Evolutionary conservation across 441 rosid genomes (phyloP), one percentile per base, ranked within the genome.

Genomic region (Cnidoscolus chayamansa): DNA sequence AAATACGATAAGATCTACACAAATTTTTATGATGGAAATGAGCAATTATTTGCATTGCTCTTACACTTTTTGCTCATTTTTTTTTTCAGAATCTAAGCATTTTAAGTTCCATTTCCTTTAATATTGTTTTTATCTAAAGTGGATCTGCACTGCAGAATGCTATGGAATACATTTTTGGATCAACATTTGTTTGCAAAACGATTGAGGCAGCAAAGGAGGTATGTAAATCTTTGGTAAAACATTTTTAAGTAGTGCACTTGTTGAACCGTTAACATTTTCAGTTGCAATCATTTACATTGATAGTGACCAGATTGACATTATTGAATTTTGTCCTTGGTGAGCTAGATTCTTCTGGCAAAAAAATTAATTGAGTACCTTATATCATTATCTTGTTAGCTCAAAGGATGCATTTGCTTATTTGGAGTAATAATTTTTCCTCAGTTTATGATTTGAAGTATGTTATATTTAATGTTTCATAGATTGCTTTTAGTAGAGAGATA

Each of bases 121-220:
- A 30, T 55, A 17, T 56, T 54, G 10, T 37, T 43, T 40, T 76
- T 66, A 61, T 65, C 80, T 73, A 74, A 70, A 54, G n/a, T 72
- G 73, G 56, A 70, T 81, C 62, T 73, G 53, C 74, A 10, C 73
- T 84, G 85, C 93, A 95, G 99, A 85, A 74, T 63, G 98, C 98
- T 66, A 90, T 93, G 95, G 96, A 95, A 80, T 92, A 85, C 80
- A 94, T 93, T 77, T 93, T 93, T 83, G 98, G 99, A 78, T 91
- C 96, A 55, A 93, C 96, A 48, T 95, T 91, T 78, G 91, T 95
- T 72, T 95, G 99, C 92, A 93, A 89, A 82, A 87, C 84, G 51
- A 80, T 74, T 73, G 89, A 93, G 70, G 90, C 89, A 73, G 99
- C 99, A 62, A 89, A 95, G 81, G 94, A 93, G 96, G 99, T 95